phyloP scores from a whole-genome alignment of 2,329 filamentous ascomycete genomes.

The Zarea fungicola region DNA sequence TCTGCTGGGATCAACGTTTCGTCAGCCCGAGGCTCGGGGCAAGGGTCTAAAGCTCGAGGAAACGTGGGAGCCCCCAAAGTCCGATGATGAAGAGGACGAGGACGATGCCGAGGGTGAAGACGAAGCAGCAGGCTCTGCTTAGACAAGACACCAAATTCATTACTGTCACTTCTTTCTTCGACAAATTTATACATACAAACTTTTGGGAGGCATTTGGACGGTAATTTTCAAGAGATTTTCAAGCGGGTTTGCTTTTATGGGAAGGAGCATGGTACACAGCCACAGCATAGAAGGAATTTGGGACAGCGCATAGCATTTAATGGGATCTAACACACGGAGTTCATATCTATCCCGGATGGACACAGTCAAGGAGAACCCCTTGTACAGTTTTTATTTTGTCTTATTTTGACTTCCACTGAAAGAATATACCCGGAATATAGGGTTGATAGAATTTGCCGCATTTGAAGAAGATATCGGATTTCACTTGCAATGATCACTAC shows the following conservation, averaged over 20 bases:
- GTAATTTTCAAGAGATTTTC: too few species aligned
- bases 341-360: too few species aligned
- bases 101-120: slow-evolving; percentile 38
- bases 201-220: too few species aligned
- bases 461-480: too few species aligned
- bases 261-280: background rate
- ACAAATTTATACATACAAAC: background rate
- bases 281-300: background rate
- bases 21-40: slow-evolving; percentile 46
- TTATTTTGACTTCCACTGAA: too few species aligned
- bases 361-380: too few species aligned
- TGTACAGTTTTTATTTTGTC: too few species aligned
- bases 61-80: slow-evolving; percentile 66
- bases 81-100: slow-evolving; percentile 53
- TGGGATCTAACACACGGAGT: too few species aligned
- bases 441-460: too few species aligned
- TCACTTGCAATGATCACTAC: too few species aligned
- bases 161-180: slow-evolving; percentile 3
- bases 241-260: background rate
- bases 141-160: background rate
- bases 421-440: too few species aligned
- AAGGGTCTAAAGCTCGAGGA: slow-evolving; percentile 79
- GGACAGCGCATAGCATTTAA: background rate
- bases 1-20: slow-evolving; percentile 47
- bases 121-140: slow-evolving; percentile 30